Conservation (phyloP, 2,329 filamentous ascomycete genomes). For the Epichloe scottii region DNA sequence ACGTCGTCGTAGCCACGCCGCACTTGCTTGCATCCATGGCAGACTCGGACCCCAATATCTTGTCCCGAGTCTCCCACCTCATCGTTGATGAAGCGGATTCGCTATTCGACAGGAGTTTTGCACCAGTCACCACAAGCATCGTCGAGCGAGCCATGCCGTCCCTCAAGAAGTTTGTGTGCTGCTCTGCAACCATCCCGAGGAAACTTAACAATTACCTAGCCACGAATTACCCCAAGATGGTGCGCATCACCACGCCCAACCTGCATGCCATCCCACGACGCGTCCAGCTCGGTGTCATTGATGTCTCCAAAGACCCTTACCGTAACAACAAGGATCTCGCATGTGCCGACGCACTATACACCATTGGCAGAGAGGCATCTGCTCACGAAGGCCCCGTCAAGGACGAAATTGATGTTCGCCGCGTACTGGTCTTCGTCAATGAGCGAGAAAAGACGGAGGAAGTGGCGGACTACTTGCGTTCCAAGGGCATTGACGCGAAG, state of each 20-base stretch:
- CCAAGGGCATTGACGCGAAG: slow-evolving; percentile 80
- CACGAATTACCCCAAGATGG: slow-evolving; percentile 69
- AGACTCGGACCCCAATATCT: slow-evolving; percentile 77
- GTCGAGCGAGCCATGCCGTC: slow-evolving; percentile 73
- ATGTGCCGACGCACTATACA: slow-evolving; percentile 90
- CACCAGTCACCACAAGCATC: slow-evolving; percentile 68
- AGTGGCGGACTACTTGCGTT: slow-evolving; percentile 63
- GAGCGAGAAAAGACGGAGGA: slow-evolving; percentile 81
- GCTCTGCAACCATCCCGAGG: slow-evolving; percentile 89
- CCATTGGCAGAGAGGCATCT: slow-evolving; percentile 66
- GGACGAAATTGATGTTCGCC: slow-evolving; percentile 55
- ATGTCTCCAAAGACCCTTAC: slow-evolving; percentile 87
- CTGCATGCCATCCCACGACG: slow-evolving; percentile 90
- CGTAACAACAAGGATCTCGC: slow-evolving; percentile 85
- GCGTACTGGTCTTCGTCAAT: slow-evolving; percentile 92
- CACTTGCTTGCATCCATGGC: slow-evolving; percentile 82
- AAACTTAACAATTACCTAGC: slow-evolving; percentile 78
- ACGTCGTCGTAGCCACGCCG: slow-evolving; percentile 77
- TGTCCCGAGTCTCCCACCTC: slow-evolving; percentile 81
- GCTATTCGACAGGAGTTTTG: slow-evolving; percentile 85
- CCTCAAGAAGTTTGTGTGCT: slow-evolving; percentile 76
- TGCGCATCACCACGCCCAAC: slow-evolving; percentile 84
- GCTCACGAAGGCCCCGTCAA: slow-evolving; percentile 43
- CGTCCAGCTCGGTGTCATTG: slow-evolving; percentile 86
- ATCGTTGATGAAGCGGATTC: slow-evolving; percentile 95